Conservation (phyloP, 805 yeast genomes). For the Monosporozyma unispora region DNA sequence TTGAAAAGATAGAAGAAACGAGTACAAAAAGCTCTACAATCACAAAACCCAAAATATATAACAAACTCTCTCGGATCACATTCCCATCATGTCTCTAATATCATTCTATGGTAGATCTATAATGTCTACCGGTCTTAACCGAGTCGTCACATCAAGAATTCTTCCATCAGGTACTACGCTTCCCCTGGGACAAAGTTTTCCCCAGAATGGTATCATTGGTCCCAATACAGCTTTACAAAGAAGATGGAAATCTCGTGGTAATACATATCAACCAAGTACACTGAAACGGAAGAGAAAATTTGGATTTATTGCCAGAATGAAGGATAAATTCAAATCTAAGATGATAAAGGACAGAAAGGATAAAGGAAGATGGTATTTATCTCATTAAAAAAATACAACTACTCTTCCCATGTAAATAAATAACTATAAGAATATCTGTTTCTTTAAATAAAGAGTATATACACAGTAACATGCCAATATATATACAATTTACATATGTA, state of each 20-base stretch:
- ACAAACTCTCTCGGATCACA: too few relatives aligned
- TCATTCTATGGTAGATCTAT: neutral
- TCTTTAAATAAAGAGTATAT: neutral
- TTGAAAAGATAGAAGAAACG: neutral
- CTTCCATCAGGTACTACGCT: neutral
- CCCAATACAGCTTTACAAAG: slow-evolving; percentile 9
- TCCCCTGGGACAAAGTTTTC: neutral
- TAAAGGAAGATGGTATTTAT: slow-evolving; percentile 89
- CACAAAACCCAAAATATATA: neutral
- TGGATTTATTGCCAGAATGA: slow-evolving; percentile 82
- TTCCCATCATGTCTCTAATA: neutral
- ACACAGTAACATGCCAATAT: neutral
- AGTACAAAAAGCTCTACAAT: too few relatives aligned
- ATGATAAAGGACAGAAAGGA: slow-evolving; percentile 67
- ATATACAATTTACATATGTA: neutral
- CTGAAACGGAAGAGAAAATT: slow-evolving; percentile 80
- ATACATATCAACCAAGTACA: slow-evolving; percentile 90
- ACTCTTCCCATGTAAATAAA: neutral
- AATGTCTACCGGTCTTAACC: neutral
- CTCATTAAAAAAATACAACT: slow-evolving; percentile 42
- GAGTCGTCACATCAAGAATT: neutral
- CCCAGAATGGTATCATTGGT: neutral
- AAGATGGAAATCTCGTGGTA: slow-evolving; percentile 86
- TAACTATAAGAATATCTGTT: neutral
- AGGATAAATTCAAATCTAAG: slow-evolving; percentile 65